These are phyloP conservation scores for Penicillium argentinense DNA, from an alignment of 495 filamentous ascomycete species.

Conservation along the genomic window DNA sequence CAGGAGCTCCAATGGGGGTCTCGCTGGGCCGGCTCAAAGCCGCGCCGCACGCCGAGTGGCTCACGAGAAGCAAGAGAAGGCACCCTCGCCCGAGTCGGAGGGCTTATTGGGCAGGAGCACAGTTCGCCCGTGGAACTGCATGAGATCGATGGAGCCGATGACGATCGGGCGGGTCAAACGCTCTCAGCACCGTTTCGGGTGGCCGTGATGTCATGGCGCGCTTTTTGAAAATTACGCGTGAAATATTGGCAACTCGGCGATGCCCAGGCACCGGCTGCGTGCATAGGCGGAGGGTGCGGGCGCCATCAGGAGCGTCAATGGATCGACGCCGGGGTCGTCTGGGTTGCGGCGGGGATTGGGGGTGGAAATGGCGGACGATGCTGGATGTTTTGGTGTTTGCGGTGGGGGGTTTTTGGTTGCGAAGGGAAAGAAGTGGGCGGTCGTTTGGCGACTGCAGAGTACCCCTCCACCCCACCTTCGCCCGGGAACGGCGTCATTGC, in stretches of 20 bases:
- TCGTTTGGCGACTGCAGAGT: conserved; percentile 2
- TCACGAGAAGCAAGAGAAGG: conserved; percentile 16
- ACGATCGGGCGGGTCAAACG: conserved; percentile 40
- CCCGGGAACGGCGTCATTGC: conserved; percentile 25
- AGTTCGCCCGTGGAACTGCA: conserved; percentile 33
- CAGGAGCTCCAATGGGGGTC: not conserved
- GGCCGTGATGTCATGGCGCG: conserved; percentile 33
- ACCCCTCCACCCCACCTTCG: conserved; percentile 17
- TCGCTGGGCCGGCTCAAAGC: conserved; percentile 7
- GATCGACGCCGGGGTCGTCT: too few species aligned
- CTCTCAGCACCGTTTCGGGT: conserved; percentile 30
- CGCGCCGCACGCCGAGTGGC: not conserved
- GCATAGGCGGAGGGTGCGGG: not conserved
- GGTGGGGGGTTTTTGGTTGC: not conserved
- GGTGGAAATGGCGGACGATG: too few species aligned
- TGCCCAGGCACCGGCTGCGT: not conserved
- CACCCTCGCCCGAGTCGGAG: conserved; percentile 8
- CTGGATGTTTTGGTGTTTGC: not conserved
- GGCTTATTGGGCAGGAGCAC: conserved; percentile 27
- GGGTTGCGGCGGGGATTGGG: too few species aligned
- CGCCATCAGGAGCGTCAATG: too few species aligned
- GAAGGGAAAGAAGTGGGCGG: not conserved
- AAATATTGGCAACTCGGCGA: conserved; percentile 8
- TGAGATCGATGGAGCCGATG: conserved; percentile 43
- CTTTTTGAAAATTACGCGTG: conserved; percentile 21